Evolutionary conservation across 768 basidiomycete species (phyloP).

Genomic region (Exidia glandulosa): DNA sequence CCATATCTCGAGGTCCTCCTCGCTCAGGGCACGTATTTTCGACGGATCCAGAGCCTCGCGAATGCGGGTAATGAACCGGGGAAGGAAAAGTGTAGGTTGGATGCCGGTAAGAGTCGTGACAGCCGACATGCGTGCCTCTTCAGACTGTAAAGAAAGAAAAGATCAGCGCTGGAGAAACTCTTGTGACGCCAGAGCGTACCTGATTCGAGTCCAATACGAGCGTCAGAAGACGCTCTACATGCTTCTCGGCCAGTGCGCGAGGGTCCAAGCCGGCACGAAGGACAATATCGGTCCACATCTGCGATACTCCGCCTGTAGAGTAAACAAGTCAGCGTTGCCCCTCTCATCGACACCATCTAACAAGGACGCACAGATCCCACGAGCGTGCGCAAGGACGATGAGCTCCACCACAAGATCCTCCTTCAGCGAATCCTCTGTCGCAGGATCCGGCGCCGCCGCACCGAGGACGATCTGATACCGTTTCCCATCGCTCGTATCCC

Average conservation of each 20-base stretch:
- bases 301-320: constrained; percentile 33
- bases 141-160: constrained; percentile 3
- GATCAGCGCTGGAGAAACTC: constrained; percentile 1
- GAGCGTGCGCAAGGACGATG: constrained; percentile 67
- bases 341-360: background rate
- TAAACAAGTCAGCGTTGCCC: background rate
- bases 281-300: constrained; percentile 75
- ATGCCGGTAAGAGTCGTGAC: constrained; percentile 73
- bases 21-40: constrained; percentile 50
- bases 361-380: constrained; percentile 39
- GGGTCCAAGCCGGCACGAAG: constrained; percentile 64
- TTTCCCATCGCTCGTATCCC: constrained; percentile 24
- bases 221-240: constrained; percentile 39
- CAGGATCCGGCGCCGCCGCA: constrained; percentile 30
- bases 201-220: constrained; percentile 42
- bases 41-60: constrained; percentile 49
- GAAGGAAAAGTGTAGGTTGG: constrained; percentile 54
- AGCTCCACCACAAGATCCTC: constrained; percentile 42
- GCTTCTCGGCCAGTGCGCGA: constrained; percentile 38
- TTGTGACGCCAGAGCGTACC: constrained; percentile 22
- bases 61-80: constrained; percentile 59
- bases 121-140: constrained; percentile 57
- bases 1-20: constrained; percentile 77
- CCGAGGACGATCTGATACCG: constrained; percentile 44
- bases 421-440: constrained; percentile 31